phyloP scores from a whole-genome alignment of 129 eudicot species.

The Centaurea solstitialis region DNA sequence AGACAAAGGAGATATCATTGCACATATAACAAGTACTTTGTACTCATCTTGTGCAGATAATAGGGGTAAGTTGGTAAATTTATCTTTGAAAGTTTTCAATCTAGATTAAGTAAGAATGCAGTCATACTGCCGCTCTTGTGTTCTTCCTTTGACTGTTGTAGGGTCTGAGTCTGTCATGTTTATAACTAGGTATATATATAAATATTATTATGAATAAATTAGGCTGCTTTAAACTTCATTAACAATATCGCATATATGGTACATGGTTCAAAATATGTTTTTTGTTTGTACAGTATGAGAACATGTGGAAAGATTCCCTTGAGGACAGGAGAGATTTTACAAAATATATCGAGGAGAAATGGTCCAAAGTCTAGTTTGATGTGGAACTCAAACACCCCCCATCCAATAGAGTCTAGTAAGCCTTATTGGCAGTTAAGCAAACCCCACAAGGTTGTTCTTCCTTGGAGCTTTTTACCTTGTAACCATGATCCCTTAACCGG shows the following conservation, averaged over 20 bases:
- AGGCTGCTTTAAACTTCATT: neutral
- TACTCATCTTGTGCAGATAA: constrained; percentile 25
- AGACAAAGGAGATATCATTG: neutral
- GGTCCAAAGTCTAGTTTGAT: neutral
- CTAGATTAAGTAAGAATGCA: constrained; percentile 18
- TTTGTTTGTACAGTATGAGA: neutral
- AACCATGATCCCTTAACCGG: too few species aligned
- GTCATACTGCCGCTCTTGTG: neutral
- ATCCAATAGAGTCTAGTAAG: neutral
- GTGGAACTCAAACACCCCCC: neutral
- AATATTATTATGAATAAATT: constrained; percentile 21
- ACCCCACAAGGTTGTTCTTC: too few species aligned
- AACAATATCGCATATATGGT: neutral
- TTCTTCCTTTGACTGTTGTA: constrained; percentile 9
- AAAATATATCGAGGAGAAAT: too few species aligned
- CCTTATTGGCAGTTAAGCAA: too few species aligned
- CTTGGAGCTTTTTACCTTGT: too few species aligned
- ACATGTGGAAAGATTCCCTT: neutral
- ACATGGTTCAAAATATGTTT: neutral
- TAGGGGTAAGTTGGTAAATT: constrained; percentile 13
- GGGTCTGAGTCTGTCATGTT: constrained; percentile 14
- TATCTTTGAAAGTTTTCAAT: neutral
- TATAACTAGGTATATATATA: constrained; percentile 17
- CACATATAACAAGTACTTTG: constrained; percentile 18
- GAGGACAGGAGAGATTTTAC: neutral